phyloP scores from a whole-genome alignment of 2,329 filamentous ascomycete species.

The Hypoxylon sp. region DNA sequence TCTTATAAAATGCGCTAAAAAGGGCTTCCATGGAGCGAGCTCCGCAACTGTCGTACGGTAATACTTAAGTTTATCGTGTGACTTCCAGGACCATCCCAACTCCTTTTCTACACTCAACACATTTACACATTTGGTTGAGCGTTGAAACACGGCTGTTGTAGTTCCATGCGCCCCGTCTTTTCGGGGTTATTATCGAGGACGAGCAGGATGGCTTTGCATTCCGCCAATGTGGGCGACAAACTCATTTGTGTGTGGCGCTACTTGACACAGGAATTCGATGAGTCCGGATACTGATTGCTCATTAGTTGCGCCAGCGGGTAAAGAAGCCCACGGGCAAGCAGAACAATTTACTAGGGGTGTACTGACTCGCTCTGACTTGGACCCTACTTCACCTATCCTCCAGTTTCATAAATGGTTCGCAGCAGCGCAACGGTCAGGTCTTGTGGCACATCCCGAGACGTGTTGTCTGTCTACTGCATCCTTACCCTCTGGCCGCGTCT shows the following conservation, averaged over 20 bases:
- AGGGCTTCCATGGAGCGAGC: neutral
- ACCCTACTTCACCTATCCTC: conserved; percentile 74
- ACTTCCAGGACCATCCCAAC: conserved; percentile 21
- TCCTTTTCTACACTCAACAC: neutral
- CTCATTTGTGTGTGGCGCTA: conserved; percentile 49
- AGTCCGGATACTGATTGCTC: conserved; percentile 14
- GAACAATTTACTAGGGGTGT: conserved; percentile 79
- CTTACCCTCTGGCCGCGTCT: conserved; percentile 87
- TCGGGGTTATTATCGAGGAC: conserved; percentile 31
- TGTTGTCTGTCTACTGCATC: conserved; percentile 88
- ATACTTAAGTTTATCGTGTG: neutral
- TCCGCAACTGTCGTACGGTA: conserved; percentile 22
- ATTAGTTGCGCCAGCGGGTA: conserved; percentile 74
- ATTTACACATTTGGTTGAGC: neutral
- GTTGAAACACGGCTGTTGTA: neutral
- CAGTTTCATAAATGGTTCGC: conserved; percentile 96
- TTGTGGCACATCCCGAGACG: conserved; percentile 84
- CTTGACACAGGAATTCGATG: neutral
- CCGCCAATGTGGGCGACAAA: conserved; percentile 45
- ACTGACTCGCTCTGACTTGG: conserved; percentile 73
- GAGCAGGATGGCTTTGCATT: conserved; percentile 52
- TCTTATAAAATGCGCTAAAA: conserved; percentile 16
- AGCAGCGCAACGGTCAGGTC: conserved; percentile 68
- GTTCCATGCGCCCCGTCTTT: conserved; percentile 36
- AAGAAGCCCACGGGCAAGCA: conserved; percentile 73